Base-by-base conservation (phyloP, 306 rosid species). In the Prunus fruticosa region DNA sequence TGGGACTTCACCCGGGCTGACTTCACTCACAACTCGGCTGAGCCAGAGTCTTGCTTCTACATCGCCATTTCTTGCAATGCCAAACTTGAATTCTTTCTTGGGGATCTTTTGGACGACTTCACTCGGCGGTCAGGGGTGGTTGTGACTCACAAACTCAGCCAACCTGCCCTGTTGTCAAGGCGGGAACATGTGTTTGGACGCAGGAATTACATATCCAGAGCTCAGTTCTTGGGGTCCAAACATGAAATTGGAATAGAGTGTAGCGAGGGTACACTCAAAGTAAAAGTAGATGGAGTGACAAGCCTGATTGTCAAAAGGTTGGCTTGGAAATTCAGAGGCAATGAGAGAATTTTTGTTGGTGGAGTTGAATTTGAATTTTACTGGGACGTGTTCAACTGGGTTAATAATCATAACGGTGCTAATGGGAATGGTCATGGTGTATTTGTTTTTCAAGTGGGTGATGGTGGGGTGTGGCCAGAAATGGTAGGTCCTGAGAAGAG, bases 301-400 rank as follows among this genome's bases (percentile, higher is more conserved):
- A 83, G 85, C 47, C 85, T 93, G 47, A 74, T 74, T 0, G 90
- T 93, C 68, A 90, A 87, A 45, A 88, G 97, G 71, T 73, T 93
- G 25, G 88, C 90, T 15, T 93, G 97, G 97, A 93, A 93, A 73
- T 93, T 93, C 75, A 86, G 97, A 87, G 97, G 97, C 80, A 90
- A 89, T 58, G 97, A 93, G 85, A 89, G 79, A 78, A 76, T 93
- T 38, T 84, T 82, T 23, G 74, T 90, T 1, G 86, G 87, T 50
- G 96, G 91, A 0, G 75, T 82, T 22, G 96, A 89, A 22, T 91
- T 92, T 1, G 97, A 90, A 75, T 92, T 92, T 73, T 92, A 84
- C 6, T 92, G 97, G 97, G 97, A 92, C 22, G 91, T 92, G 41
- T 87, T 88, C 78, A 82, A 87, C 67, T 92, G 93, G 97, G 86